phyloP scores from a whole-genome alignment of 2,329 filamentous ascomycete genomes.

The Aspergillus terreus region DNA sequence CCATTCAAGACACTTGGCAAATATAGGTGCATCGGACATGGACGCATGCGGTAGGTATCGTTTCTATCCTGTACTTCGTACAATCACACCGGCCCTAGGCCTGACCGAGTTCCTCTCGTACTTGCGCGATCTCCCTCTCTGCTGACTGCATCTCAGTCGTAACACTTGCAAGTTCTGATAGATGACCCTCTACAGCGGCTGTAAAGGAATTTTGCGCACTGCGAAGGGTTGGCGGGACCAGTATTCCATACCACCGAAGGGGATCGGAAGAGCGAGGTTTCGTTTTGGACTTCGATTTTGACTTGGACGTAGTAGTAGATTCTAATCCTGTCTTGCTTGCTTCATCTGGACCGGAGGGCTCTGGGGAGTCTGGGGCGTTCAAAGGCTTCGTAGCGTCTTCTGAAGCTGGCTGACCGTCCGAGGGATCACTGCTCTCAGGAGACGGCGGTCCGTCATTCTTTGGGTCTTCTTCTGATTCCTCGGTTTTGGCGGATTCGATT shows the following conservation, averaged over 20 bases:
- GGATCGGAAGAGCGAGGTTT: slow-evolving; percentile 37
- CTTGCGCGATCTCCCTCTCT: slow-evolving; percentile 35
- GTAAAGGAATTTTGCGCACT: slow-evolving; percentile 43
- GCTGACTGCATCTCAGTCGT: slow-evolving; percentile 38
- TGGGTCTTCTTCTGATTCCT: neutral
- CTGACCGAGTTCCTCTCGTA: slow-evolving; percentile 24
- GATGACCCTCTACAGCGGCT: slow-evolving; percentile 30
- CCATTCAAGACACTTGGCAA: too few relatives aligned
- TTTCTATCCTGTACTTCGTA: neutral
- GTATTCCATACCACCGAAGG: slow-evolving; percentile 48
- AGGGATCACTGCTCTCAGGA: neutral
- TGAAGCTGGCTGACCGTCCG: neutral
- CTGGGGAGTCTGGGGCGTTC: neutral
- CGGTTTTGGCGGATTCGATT: neutral
- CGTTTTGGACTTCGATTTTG: slow-evolving; percentile 20
- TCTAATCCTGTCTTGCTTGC: slow-evolving; percentile 2
- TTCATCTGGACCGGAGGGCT: slow-evolving; percentile 3
- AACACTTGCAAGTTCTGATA: slow-evolving; percentile 37
- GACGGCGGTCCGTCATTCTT: neutral
- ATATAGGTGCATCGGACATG: too few relatives aligned
- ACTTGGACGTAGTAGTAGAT: slow-evolving; percentile 4
- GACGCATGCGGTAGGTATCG: neutral
- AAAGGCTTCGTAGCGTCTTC: neutral
- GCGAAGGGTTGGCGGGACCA: slow-evolving; percentile 44
- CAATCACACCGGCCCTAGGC: neutral